phyloP scores from a whole-genome alignment of 1,284 basidiomycete species.

The Sparassis latifolia region DNA sequence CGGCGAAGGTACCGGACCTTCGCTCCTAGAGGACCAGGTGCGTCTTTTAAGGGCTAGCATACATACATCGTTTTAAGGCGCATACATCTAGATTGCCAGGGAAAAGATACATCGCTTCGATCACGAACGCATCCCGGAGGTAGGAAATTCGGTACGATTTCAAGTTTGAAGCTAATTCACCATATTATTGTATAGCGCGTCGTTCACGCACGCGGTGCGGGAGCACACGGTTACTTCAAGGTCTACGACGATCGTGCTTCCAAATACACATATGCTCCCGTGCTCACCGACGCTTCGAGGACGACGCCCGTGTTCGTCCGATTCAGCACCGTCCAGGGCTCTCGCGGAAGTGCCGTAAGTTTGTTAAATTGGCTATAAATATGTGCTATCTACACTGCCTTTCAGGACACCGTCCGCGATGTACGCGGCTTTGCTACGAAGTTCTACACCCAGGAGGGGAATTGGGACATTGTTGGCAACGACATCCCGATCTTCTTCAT shows the following conservation, averaged over 20 bases:
- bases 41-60: not conserved
- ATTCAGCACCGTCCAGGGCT: slow-evolving; percentile 79
- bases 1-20: slow-evolving; percentile 40
- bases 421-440: slow-evolving; percentile 80
- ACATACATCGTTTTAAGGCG: no score
- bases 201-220: slow-evolving; percentile 74
- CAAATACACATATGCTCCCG: slow-evolving; percentile 60
- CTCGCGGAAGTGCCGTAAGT: slow-evolving; percentile 63
- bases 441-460: slow-evolving; percentile 76
- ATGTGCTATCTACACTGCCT: not conserved
- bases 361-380: not conserved
- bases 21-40: slow-evolving; percentile 57
- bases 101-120: slow-evolving; percentile 77
- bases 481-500: slow-evolving; percentile 83
- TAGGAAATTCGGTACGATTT: slow-evolving; percentile 36
- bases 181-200: slow-evolving; percentile 26
- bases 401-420: slow-evolving; percentile 72
- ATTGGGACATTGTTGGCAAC: slow-evolving; percentile 81
- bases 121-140: slow-evolving; percentile 78
- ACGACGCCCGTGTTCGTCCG: slow-evolving; percentile 73
- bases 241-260: slow-evolving; percentile 57
- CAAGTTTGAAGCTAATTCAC: not conserved
- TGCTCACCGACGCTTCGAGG: slow-evolving; percentile 66
- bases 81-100: slow-evolving; percentile 34
- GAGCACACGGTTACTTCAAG: slow-evolving; percentile 77